Conservation (phyloP, 2,329 filamentous ascomycete genomes). For the Lasiodiplodia hormozganensis region DNA sequence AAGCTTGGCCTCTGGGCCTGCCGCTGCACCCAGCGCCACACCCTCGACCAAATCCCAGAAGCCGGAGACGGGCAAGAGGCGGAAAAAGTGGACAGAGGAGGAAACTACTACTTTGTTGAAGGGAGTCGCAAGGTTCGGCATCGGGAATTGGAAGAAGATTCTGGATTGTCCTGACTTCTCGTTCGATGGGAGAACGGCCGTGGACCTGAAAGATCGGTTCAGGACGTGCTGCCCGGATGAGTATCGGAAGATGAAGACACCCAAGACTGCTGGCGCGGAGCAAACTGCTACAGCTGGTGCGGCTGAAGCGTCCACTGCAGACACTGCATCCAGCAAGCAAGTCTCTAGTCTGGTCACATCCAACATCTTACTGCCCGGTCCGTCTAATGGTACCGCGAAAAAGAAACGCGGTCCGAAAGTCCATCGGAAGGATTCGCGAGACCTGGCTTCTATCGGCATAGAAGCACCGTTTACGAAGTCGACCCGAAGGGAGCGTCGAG, state of each 20-base stretch:
- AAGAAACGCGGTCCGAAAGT: conserved; percentile 30
- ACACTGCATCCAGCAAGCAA: conserved; percentile 5
- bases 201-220: conserved; percentile 69
- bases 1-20: not conserved
- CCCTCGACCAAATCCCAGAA: conserved; percentile 7
- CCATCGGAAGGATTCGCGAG: conserved; percentile 38
- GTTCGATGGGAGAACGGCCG: conserved; percentile 65
- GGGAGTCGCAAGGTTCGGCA: conserved; percentile 66
- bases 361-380: conserved; percentile 7
- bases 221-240: conserved; percentile 62
- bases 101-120: conserved; percentile 65
- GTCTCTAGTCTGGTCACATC: conserved; percentile 11
- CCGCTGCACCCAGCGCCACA: not conserved
- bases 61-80: conserved; percentile 8
- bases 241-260: conserved; percentile 43
- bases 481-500: conserved; percentile 60
- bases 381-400: not conserved
- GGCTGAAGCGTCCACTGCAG: not conserved
- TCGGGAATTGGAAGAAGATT: conserved; percentile 71
- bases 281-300: not conserved
- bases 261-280: not conserved
- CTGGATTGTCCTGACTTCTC: conserved; percentile 62
- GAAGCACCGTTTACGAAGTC: conserved; percentile 57
- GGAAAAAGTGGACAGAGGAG: conserved; percentile 68
- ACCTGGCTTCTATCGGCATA: conserved; percentile 55